Evolutionary conservation across 2,329 filamentous ascomycete genomes (phyloP).

Genomic region (Trichoderma sp.): DNA sequence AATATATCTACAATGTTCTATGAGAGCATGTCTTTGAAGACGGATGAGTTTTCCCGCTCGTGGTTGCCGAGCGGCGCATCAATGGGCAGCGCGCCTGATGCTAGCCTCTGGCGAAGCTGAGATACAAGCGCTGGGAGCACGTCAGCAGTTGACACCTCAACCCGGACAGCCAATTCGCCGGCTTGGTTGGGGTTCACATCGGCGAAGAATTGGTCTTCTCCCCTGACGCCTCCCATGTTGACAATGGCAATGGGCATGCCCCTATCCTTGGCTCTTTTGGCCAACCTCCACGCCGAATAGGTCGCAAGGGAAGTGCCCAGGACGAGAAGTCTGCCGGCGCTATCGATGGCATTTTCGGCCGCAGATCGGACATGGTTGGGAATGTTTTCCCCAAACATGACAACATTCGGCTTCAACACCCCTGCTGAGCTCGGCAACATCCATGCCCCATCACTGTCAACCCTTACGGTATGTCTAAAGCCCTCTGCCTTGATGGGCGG

Average conservation of each 20-base stretch:
- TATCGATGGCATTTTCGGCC: conserved; percentile 79
- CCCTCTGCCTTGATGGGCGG: conserved; percentile 62
- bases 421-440: conserved; percentile 66
- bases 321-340: conserved; percentile 73
- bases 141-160: conserved; percentile 60
- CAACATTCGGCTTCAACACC: conserved; percentile 86
- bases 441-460: conserved; percentile 83
- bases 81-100: not conserved
- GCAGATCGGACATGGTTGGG: conserved; percentile 66
- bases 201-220: conserved; percentile 72
- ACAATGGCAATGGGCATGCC: conserved; percentile 85
- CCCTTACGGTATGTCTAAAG: conserved; percentile 60
- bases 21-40: conserved; percentile 65
- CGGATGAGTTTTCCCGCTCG: conserved; percentile 33
- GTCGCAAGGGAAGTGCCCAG: conserved; percentile 90
- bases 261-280: conserved; percentile 77
- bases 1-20: conserved; percentile 40
- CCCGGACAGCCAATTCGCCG: conserved; percentile 57
- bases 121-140: conserved; percentile 61
- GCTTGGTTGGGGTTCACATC: conserved; percentile 55
- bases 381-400: conserved; percentile 96
- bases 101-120: conserved; percentile 46
- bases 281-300: conserved; percentile 90
- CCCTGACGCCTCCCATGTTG: conserved; percentile 82
- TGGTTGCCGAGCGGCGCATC: not conserved